These are phyloP conservation scores for Lithohypha guttulata DNA, from an alignment of 2,329 filamentous ascomycete species.

Conservation along the genomic window DNA sequence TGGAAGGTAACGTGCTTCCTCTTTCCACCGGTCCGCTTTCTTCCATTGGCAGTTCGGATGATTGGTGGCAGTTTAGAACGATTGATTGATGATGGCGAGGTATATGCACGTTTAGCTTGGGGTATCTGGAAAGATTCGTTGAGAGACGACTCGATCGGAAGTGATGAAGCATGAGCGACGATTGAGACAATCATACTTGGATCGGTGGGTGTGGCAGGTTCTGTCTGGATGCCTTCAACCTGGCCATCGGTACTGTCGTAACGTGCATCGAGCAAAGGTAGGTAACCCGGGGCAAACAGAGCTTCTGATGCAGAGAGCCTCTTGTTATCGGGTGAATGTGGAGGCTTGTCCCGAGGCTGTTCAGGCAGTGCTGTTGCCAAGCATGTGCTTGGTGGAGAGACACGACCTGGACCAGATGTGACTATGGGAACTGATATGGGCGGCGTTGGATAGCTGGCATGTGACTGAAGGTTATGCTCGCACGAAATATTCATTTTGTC, in stretches of 20 bases:
- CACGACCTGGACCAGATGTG: constrained; percentile 8
- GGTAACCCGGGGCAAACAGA: constrained; percentile 18
- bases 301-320: constrained; percentile 15
- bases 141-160: constrained; percentile 1
- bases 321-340: constrained; percentile 13
- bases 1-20: constrained; percentile 22
- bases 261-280: constrained; percentile 17
- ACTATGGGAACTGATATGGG: constrained; percentile 15
- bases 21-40: constrained; percentile 11
- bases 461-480: constrained; percentile 13
- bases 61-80: constrained; percentile 19
- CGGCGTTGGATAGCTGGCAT: constrained; percentile 2
- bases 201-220: constrained; percentile 4
- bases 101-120: constrained; percentile 7
- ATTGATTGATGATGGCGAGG: constrained; percentile 8
- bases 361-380: not conserved
- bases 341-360: constrained; percentile 6
- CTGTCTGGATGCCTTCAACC: constrained; percentile 4
- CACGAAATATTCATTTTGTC: constrained; percentile 17
- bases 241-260: not conserved
- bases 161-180: constrained; percentile 2
- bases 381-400: not conserved
- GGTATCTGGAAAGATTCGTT: not conserved
- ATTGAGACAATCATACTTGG: not conserved
- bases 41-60: constrained; percentile 14